Evolutionary conservation across 352 stramenopile species (phyloP), one percentile per base, ranked within the genome.

Genomic region (Phytopythium delawarense): DNA sequence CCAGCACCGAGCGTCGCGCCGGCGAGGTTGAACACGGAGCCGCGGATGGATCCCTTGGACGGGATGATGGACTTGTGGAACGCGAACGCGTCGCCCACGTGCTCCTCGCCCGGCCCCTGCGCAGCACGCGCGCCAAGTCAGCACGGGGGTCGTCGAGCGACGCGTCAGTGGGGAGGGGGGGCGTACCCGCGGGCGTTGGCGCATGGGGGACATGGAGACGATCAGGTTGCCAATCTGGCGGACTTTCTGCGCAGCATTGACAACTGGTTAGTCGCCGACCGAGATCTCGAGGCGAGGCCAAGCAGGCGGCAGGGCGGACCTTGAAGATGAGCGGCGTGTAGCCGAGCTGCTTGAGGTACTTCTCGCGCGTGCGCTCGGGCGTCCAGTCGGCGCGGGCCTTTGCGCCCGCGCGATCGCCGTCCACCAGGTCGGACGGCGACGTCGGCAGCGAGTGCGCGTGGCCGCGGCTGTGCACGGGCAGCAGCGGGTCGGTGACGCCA

Each of bases 1-100:
- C 85, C 85, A 16, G 85, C 85, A 13, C 85, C 85, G 13, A 94
- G 76, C 35, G 85, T 94, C 42, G 85, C 85, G 28, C 85, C 82
- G n/a, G 80, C 80, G 18, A 94, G 69, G 69, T 94, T 94, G 51
- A 94, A 94, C 20, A 94, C 79, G 4, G 85, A 94, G 56, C 85
- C 85, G 20, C 83, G 83, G 69, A 94, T 88, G 11, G 85, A 94
- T 8, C 85, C 83, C 61, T 89, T 91, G 7, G 85, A 87, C 44
- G 85, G 85, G 61, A 92, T 87, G 52, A 92, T 75, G 37, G 81
- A 88, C 70, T 88, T 79, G 66, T 92, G 83, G 52, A 91, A 87
- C 46, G 81, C 73, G 56, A 90, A 94, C 23, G 78, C 69, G 61
- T 89, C 78, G 42, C 49, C 66, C n/a, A 87, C 69, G 20, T 82